Evolutionary conservation across 345 rosid genomes (phyloP), one percentile per base, ranked within the genome.

Genomic region (Lepidium aucheri): DNA sequence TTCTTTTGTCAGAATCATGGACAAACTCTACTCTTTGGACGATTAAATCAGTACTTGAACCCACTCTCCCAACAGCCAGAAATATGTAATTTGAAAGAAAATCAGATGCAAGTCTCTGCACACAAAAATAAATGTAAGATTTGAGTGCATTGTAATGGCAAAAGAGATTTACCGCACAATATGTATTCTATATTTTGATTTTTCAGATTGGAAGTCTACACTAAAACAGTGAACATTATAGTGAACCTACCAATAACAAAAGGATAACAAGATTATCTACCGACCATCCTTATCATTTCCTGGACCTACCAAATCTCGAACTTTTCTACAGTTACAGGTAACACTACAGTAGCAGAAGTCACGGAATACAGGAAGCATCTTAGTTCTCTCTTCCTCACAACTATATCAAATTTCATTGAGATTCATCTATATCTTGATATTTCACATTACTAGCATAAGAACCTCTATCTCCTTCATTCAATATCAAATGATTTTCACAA

Each of bases 31-130:
- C 97, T 74, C 97, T 88, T 78, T 94, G 99, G 60, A 81, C 86
- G 58, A 94, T 94, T 81, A 94, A 79, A 81, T 94, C 97, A 46
- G 99, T 90, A 79, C 99, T 94, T 40, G 99, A 94, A 63, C 99
- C 99, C 73, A 94, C 99, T 72, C 99, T 74, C 40, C 99, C 99
- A 75, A 94, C 99, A 73, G 99, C 95, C 90, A 94, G 76, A 78
- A 94, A 94, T 52, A 94, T 56, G 64, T 94, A 94, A 61, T 67
- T 80, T 47, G 81, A 58, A 73, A 94, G 89, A 69, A 94, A 94
- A 79, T 94, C 99, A 77, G 95, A 83, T 36, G 99, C 99, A 41
- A 94, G 78, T 80, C 97, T 90, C 99, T 94, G 91, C 87, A 82
- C 60, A 35, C 8, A 34, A 32, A 49, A 70, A 57, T 9, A 60